These are phyloP conservation scores for Candolleomyces efflorescens DNA, from an alignment of 768 basidiomycete genomes.

Conservation along the genomic window DNA sequence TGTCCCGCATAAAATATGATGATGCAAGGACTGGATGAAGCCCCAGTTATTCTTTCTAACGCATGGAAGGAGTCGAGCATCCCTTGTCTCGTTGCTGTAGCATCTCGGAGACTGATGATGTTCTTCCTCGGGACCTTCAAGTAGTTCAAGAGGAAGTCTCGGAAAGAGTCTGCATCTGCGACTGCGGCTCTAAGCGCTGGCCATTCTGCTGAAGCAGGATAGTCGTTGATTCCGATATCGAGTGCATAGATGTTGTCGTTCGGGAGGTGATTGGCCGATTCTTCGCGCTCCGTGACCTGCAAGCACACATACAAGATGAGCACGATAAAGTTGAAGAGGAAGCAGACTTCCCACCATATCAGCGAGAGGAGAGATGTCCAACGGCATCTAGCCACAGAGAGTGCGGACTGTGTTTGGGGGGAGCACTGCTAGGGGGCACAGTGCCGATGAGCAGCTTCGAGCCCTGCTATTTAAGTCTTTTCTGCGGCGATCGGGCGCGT, in stretches of 20 bases:
- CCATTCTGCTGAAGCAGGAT: constrained; percentile 15
- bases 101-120: constrained; percentile 33
- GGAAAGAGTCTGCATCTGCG: constrained; percentile 35
- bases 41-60: constrained; percentile 17
- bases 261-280: background rate
- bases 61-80: constrained; percentile 28
- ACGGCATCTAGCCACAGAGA: no score
- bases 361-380: no score
- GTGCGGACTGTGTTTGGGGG: no score
- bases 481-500: no score
- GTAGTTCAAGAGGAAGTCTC: constrained; percentile 22
- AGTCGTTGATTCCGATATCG: constrained; percentile 40
- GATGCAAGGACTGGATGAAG: constrained; percentile 19
- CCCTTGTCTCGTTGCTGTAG: constrained; percentile 27
- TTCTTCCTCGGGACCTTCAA: constrained; percentile 26
- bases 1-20: constrained; percentile 45
- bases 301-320: background rate
- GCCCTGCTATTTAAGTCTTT: no score
- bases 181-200: constrained; percentile 30
- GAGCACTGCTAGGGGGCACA: no score
- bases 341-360: no score
- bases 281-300: background rate
- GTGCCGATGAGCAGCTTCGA: no score
- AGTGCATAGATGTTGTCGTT: constrained; percentile 28
- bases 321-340: no score